Base-by-base conservation (phyloP, 2,329 filamentous ascomycete genomes). In the Ceratocystis huliohia region DNA sequence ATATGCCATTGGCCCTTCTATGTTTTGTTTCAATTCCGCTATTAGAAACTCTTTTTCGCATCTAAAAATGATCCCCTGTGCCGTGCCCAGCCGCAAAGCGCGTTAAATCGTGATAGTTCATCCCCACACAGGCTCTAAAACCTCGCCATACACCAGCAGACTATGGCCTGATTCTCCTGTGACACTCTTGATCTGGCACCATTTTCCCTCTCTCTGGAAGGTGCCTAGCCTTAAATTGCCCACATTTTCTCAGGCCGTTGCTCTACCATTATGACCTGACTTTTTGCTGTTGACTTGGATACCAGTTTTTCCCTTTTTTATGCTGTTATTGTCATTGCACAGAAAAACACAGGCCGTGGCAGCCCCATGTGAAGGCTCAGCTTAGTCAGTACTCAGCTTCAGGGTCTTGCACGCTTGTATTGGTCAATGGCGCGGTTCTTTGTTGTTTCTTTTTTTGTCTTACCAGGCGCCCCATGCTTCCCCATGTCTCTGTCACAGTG, bases 381-480 rank as follows among this genome's bases (percentile, higher is more conserved):
- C 53, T 17, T 28, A 33, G 53, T 57, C 28, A n/a, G 37, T 17
- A 33, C 53, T 30, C 53, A 30, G 25, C 53, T 57, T 33, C 53
- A 57, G 53, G 53, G 53, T 57, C 53, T 33, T 48, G 61, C 28
- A 28, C 20, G 37, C 61, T 63, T 17, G 45, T n/a, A 63, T 63
- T 50, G 61, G 61, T n/a, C 61, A 63, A 48, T 30, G 20, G 41
- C 61, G 28, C 15, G 61, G 44, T 17, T 57, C 28, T 57, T 57
- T 57, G 53, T 15, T 20, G 50, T 56, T 28, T 28, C 28, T 20
- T 50, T 50, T 57, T 33, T 33, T 57, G 53, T 57, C 53, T 57
- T 17, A 20, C 25, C 13, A 28, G 28, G 41, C 6, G 17, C 33
- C 59, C 59, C 41, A 5, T 41, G 37, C 20, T 20, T 22, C 8